These are phyloP conservation scores for Chrysoporthe austroafricana DNA, from an alignment of 2,329 filamentous ascomycete genomes.

Conservation along the genomic window DNA sequence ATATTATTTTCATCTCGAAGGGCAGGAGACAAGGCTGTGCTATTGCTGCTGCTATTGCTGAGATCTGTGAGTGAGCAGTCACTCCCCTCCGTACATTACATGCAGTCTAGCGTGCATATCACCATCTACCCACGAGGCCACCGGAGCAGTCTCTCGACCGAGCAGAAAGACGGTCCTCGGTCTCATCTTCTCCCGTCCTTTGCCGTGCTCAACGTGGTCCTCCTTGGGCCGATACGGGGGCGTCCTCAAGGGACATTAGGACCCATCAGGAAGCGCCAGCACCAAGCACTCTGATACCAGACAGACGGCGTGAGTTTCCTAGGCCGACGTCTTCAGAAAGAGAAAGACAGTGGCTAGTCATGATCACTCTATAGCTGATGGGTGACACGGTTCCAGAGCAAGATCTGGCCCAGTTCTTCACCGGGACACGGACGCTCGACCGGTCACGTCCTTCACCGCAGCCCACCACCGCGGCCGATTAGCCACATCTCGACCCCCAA, in stretches of 20 bases:
- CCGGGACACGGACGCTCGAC: too few species aligned
- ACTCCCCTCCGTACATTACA: not conserved
- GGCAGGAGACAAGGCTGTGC: slow-evolving; percentile 13
- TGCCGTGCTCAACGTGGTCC: slow-evolving; percentile 14
- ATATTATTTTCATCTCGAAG: slow-evolving; percentile 7
- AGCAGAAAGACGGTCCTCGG: slow-evolving; percentile 8
- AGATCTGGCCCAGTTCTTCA: not conserved
- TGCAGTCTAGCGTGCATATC: not conserved
- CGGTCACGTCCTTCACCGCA: slow-evolving; percentile 13
- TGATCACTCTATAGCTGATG: not conserved
- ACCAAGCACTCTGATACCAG: slow-evolving; percentile 3
- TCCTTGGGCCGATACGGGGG: slow-evolving; percentile 13
- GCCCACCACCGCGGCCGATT: slow-evolving; percentile 58
- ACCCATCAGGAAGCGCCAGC: not conserved
- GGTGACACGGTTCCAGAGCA: not conserved
- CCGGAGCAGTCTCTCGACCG: not conserved
- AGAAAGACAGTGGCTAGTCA: not conserved
- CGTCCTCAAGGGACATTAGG: not conserved
- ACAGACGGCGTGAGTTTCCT: too few species aligned
- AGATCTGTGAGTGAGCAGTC: not conserved
- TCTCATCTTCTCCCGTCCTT: slow-evolving; percentile 16
- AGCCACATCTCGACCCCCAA: slow-evolving; percentile 94
- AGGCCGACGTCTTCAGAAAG: too few species aligned
- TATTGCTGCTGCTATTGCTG: too few species aligned
- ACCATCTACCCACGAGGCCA: not conserved